A percentile compares a stretch with the other conserved stretches of the same genome.
phyloP scores from a whole-genome alignment of 345 rosid genomes.

The Eutrema yunnanense region DNA sequence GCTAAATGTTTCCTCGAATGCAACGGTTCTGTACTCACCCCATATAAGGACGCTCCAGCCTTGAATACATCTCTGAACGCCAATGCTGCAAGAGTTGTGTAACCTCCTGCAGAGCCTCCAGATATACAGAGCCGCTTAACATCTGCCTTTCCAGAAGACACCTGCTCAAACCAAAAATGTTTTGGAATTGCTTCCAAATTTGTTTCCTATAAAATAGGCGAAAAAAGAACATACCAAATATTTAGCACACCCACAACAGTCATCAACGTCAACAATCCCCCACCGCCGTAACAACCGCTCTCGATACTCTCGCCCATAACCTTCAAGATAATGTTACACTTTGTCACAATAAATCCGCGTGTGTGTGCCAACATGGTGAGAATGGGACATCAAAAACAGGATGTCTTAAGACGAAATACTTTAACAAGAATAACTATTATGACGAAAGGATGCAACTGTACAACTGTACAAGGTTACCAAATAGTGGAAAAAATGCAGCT shows the following conservation, averaged over 20 bases:
- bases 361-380: not conserved
- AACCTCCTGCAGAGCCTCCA: conserved; percentile 99
- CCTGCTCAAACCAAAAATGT: conserved; percentile 37
- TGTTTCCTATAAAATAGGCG: not conserved
- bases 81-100: conserved; percentile 89
- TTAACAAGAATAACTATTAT: not conserved
- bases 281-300: conserved; percentile 69
- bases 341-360: not conserved
- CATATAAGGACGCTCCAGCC: conserved; percentile 91
- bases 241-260: conserved; percentile 92
- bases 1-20: not conserved
- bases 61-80: conserved; percentile 81
- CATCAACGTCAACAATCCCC: conserved; percentile 96
- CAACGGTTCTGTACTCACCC: conserved; percentile 46
- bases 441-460: too few species aligned
- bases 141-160: conserved; percentile 74
- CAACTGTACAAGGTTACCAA: too few species aligned
- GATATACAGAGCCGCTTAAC: conserved; percentile 75
- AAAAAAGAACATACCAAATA: conserved; percentile 53
- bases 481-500: not conserved
- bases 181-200: not conserved
- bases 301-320: conserved; percentile 91
- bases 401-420: not conserved
- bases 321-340: conserved; percentile 35
- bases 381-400: not conserved